Conservation (phyloP, 371 early-diverging fungal genomes). For the Actinomucor elegans region DNA sequence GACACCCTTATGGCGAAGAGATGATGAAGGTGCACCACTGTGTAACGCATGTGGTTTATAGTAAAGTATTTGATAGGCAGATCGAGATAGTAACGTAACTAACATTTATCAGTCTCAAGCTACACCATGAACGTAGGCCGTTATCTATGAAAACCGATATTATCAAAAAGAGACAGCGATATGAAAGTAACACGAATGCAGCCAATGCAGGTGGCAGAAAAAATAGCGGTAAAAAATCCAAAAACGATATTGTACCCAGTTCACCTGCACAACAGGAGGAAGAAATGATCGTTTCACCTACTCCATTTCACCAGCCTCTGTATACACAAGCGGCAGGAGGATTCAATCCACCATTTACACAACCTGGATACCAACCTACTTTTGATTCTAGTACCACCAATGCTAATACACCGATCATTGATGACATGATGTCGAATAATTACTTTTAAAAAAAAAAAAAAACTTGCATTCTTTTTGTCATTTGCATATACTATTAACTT, state of each 20-base stretch:
- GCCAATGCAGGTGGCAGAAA: conserved; percentile 4
- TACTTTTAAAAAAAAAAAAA: conserved; percentile 3
- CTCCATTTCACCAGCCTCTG: background rate
- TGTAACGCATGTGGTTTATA: conserved; percentile 98
- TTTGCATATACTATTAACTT: background rate
- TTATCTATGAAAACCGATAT: conserved; percentile 74
- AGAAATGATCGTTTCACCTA: background rate
- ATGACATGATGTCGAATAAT: conserved; percentile 3
- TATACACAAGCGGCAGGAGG: background rate
- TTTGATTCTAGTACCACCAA: too few relatives aligned
- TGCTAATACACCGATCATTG: background rate
- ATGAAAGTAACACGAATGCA: conserved; percentile 42
- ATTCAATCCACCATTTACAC: conserved; percentile 1
- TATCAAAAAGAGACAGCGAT: conserved; percentile 79
- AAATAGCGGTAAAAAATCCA: conserved; percentile 12
- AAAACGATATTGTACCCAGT: background rate
- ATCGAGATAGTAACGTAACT: background rate
- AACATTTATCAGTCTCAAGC: conserved; percentile 50
- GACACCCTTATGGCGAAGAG: conserved; percentile 96
- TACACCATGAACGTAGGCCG: conserved; percentile 85
- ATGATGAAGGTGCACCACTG: conserved; percentile 75
- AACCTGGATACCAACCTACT: background rate
- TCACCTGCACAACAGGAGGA: conserved; percentile 1
- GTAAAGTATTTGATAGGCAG: conserved; percentile 34
- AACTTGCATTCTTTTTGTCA: background rate